Conservation (phyloP, 306 rosid genomes). For the Cercis canadensis region DNA sequence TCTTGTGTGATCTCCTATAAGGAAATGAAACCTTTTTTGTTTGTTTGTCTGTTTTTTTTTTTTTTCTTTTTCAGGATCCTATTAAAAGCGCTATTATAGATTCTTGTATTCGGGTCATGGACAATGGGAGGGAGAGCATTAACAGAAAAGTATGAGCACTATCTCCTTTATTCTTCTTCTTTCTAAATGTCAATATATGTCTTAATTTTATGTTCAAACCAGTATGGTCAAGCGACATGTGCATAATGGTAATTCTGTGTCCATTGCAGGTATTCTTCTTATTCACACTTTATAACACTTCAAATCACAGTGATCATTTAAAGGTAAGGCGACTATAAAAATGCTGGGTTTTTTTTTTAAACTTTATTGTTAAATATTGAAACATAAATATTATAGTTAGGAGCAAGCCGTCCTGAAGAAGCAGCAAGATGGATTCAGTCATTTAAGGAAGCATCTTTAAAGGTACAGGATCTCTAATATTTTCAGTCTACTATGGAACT, state of each 20-base stretch:
- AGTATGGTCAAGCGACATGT: constrained; percentile 7
- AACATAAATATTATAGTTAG: constrained; percentile 60
- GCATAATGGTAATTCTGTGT: constrained; percentile 27
- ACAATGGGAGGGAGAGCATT: constrained; percentile 88
- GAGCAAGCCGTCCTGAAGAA: constrained; percentile 95
- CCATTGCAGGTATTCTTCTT: constrained; percentile 77
- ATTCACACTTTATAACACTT: constrained; percentile 78
- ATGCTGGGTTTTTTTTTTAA: constrained; percentile 17
- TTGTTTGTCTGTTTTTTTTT: neutral
- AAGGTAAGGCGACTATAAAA: constrained; percentile 59
- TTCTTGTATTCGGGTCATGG: constrained; percentile 76
- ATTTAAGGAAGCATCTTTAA: constrained; percentile 72
- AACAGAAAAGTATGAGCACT: constrained; percentile 69
- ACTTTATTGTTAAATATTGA: constrained; percentile 13
- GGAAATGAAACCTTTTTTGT: constrained; percentile 18
- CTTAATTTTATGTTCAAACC: constrained; percentile 29
- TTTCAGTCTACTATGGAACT: constrained; percentile 22
- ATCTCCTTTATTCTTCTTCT: constrained; percentile 10
- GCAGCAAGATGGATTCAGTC: constrained; percentile 96
- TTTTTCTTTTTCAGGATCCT: constrained; percentile 67
- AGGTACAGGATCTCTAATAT: constrained; percentile 51
- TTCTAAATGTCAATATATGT: neutral
- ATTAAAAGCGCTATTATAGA: constrained; percentile 85
- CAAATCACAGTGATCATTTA: constrained; percentile 79
- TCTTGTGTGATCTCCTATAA: constrained; percentile 13